Evolutionary conservation across 208 protist species (phyloP).

Genomic region (Leishmania arabica): DNA sequence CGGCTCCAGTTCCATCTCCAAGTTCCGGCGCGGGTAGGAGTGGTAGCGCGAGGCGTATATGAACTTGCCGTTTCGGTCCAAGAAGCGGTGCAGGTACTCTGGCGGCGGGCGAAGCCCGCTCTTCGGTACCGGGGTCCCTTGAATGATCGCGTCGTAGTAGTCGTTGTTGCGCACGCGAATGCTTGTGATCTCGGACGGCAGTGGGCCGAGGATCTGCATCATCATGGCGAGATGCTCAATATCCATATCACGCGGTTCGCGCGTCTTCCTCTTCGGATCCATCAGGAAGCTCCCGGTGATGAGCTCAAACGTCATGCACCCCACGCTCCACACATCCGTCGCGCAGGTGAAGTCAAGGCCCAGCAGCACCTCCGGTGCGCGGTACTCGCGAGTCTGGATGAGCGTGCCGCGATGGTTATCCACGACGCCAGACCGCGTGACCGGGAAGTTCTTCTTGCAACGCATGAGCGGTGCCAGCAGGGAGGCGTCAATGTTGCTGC

Average conservation of each 20-base stretch:
- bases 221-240: conserved; percentile 84
- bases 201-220: conserved; percentile 78
- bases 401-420: conserved; percentile 63
- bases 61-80: conserved; percentile 59
- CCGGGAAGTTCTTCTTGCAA: conserved; percentile 67
- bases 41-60: conserved; percentile 58
- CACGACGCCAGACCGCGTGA: conserved; percentile 53
- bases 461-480: conserved; percentile 43
- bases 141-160: conserved; percentile 35
- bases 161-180: conserved; percentile 44
- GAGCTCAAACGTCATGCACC: conserved; percentile 90
- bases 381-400: conserved; percentile 94
- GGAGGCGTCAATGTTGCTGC: conserved; percentile 20
- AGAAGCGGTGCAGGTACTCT: conserved; percentile 65
- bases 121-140: conserved; percentile 7
- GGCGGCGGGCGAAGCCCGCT: conserved; percentile 30
- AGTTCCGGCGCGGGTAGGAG: conserved; percentile 40
- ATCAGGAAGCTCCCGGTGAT: conserved; percentile 88
- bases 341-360: conserved; percentile 87
- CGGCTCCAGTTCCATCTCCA: conserved; percentile 56
- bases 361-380: conserved; percentile 89
- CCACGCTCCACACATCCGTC: conserved; percentile 92
- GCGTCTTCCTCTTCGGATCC: conserved; percentile 76
- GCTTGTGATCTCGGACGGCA: conserved; percentile 55
- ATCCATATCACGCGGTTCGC: conserved; percentile 62